phyloP scores from a whole-genome alignment of 2,329 filamentous ascomycete species.

The Ceratocystis eucalypticola region DNA sequence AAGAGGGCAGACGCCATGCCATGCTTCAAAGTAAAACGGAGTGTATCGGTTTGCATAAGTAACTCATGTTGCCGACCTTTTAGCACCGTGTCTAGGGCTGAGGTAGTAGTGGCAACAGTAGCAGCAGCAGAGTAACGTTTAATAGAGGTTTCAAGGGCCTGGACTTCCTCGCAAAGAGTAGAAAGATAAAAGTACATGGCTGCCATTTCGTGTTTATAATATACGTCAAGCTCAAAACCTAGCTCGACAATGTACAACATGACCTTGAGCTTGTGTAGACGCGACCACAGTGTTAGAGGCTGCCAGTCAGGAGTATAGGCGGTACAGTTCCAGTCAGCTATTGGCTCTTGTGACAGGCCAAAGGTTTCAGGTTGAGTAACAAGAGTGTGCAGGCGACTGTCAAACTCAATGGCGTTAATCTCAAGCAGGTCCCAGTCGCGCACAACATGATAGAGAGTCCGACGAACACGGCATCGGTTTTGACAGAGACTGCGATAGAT shows the following conservation, averaged over 20 bases:
- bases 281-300: constrained; percentile 57
- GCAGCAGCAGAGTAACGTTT: not conserved
- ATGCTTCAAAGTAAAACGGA: constrained; percentile 20
- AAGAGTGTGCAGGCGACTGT: constrained; percentile 49
- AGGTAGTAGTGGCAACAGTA: not conserved
- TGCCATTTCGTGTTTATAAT: constrained; percentile 69
- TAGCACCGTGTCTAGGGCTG: not conserved
- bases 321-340: constrained; percentile 39
- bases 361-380: constrained; percentile 43
- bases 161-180: constrained; percentile 19
- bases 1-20: constrained; percentile 42
- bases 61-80: constrained; percentile 1
- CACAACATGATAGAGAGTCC: constrained; percentile 74
- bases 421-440: constrained; percentile 75
- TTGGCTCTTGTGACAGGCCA: constrained; percentile 28
- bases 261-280: constrained; percentile 76
- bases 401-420: constrained; percentile 45
- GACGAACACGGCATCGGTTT: constrained; percentile 78
- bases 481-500: constrained; percentile 74
- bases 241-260: constrained; percentile 81
- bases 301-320: not conserved
- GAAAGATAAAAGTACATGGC: constrained; percentile 88
- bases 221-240: constrained; percentile 87
- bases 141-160: constrained; percentile 18
- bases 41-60: constrained; percentile 18